Conservation (phyloP, 2,329 filamentous ascomycete species). For the Pseudocercospora crystallina region DNA sequence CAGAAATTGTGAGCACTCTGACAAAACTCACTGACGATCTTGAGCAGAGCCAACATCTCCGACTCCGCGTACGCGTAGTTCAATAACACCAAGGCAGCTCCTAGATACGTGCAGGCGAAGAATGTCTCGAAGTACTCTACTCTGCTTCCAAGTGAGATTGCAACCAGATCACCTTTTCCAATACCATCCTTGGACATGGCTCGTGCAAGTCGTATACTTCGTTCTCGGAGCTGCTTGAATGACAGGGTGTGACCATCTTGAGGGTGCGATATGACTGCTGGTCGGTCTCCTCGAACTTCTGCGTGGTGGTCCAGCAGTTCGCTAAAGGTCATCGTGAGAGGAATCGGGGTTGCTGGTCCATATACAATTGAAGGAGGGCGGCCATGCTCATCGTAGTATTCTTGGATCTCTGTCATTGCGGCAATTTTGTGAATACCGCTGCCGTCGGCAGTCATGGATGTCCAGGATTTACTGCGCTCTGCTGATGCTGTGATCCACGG, state of each 20-base stretch:
- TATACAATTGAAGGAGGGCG: conserved; percentile 30
- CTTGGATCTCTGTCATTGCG: no score
- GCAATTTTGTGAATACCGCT: no score
- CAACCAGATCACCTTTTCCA: conserved; percentile 30
- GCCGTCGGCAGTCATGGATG: no score
- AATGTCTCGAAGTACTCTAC: conserved; percentile 34
- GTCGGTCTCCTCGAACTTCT: conserved; percentile 26
- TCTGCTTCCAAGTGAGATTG: conserved; percentile 33
- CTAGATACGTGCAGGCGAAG: conserved; percentile 35
- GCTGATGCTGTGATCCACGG: no score
- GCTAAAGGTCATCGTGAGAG: conserved; percentile 31
- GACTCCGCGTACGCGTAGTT: conserved; percentile 74
- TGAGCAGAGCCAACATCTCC: conserved; percentile 67
- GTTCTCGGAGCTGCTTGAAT: conserved; percentile 26
- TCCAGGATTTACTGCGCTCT: no score
- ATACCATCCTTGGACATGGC: conserved; percentile 31
- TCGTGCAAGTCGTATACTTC: conserved; percentile 28
- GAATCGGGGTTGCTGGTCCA: conserved; percentile 30
- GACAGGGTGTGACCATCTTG: conserved; percentile 25
- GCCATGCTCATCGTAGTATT: conserved; percentile 10
- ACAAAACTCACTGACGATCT: conserved; percentile 57
- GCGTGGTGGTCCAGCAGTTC: conserved; percentile 31
- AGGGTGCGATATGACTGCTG: conserved; percentile 31
- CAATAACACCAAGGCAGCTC: conserved; percentile 60
- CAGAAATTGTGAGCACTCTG: not conserved